Conservation (phyloP, 139 green algal species). For the Spirogloea muscicola region DNA sequence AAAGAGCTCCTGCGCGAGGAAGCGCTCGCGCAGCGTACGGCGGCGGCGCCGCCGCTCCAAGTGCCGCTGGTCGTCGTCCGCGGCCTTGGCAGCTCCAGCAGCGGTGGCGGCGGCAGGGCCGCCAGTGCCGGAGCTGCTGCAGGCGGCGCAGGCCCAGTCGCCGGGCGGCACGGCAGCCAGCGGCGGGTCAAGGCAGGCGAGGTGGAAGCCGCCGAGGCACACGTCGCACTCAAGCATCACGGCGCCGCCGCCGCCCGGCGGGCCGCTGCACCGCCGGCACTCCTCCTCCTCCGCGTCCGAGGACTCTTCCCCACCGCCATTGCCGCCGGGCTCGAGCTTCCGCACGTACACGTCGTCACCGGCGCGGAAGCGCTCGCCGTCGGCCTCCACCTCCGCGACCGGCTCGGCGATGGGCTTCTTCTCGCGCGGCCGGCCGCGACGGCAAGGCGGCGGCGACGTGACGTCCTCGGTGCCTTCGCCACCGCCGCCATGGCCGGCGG, state of each 20-base stretch:
- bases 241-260: not conserved
- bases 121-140: conserved; percentile 30
- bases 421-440: too few species aligned
- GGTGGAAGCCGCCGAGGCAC: conserved; percentile 83
- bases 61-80: not conserved
- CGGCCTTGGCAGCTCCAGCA: not conserved
- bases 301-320: not conserved
- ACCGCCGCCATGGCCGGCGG: too few species aligned
- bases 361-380: too few species aligned
- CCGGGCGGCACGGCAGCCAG: conserved; percentile 72
- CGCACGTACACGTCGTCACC: too few species aligned
- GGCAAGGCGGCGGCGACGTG: too few species aligned
- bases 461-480: too few species aligned
- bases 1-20: too few species aligned
- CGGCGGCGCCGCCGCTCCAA: not conserved
- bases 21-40: conserved; percentile 50
- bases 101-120: not conserved
- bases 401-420: too few species aligned
- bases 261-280: conserved; percentile 3
- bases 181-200: conserved; percentile 71
- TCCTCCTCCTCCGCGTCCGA: conserved; percentile 20
- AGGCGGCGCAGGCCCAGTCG: conserved; percentile 69
- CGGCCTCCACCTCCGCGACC: too few species aligned
- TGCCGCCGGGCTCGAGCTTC: too few species aligned
- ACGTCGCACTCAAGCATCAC: conserved; percentile 81